phyloP scores from a whole-genome alignment of 1,284 basidiomycete species.

The Prillingera fragicola region DNA sequence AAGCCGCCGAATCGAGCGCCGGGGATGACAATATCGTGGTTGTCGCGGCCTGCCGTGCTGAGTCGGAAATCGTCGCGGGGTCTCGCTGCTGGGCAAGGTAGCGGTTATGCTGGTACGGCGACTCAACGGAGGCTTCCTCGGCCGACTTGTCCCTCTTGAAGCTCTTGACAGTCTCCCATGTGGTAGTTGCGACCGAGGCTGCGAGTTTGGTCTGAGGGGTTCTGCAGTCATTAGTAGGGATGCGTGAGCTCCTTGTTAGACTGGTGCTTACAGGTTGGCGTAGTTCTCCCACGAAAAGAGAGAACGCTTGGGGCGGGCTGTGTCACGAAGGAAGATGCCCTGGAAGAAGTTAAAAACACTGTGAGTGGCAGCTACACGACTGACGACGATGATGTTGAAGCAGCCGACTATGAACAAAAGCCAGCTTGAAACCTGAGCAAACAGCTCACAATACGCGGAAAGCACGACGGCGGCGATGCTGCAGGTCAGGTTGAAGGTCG shows the following conservation, averaged over 20 bases:
- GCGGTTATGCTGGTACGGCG: too few species aligned
- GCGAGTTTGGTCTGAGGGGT: conserved; percentile 43
- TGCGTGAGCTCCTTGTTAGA: too few species aligned
- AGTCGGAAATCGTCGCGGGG: too few species aligned
- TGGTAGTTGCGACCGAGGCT: conserved; percentile 36
- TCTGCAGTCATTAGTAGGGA: conserved; percentile 13
- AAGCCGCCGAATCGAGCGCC: conserved; percentile 51
- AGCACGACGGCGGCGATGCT: conserved; percentile 69
- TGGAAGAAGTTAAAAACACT: conserved; percentile 6
- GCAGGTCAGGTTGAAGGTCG: neutral
- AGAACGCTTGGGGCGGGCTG: conserved; percentile 34
- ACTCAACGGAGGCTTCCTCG: neutral
- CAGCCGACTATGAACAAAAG: conserved; percentile 78
- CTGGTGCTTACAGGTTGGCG: conserved; percentile 37
- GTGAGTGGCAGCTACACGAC: conserved; percentile 11
- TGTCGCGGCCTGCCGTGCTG: too few species aligned
- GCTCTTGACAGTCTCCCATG: conserved; percentile 36
- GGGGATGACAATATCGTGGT: too few species aligned
- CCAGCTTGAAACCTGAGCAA: conserved; percentile 76
- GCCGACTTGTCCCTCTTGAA: neutral
- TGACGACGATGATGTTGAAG: conserved; percentile 67
- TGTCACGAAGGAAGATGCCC: conserved; percentile 42
- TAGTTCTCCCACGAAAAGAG: conserved; percentile 48
- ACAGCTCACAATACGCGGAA: conserved; percentile 69
- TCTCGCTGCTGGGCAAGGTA: too few species aligned